phyloP scores from a whole-genome alignment of 2,329 filamentous ascomycete genomes.

The Calonectria pauciramosa region DNA sequence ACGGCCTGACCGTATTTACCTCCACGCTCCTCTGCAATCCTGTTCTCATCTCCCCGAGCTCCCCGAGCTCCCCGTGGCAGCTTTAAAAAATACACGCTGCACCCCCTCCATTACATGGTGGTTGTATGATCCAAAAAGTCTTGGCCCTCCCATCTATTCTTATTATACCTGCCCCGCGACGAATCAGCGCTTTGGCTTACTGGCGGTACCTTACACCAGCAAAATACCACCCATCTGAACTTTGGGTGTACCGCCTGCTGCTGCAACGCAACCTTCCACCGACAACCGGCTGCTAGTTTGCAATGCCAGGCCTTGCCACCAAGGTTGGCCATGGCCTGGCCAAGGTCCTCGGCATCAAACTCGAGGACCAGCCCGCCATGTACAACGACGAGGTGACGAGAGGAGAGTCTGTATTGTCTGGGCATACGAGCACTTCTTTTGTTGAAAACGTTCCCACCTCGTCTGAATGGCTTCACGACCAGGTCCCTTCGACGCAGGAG shows the following conservation, averaged over 20 bases:
- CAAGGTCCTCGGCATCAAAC: slow-evolving; percentile 85
- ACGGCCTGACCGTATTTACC: neutral
- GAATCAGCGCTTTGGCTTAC: neutral
- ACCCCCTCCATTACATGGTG: neutral
- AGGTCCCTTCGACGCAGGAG: slow-evolving; percentile 71
- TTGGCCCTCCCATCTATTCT: neutral
- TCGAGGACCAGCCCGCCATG: slow-evolving; percentile 68
- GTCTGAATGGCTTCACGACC: slow-evolving; percentile 76
- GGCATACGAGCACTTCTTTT: slow-evolving; percentile 81
- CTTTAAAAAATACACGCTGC: slow-evolving; percentile 8
- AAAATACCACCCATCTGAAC: neutral
- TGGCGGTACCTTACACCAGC: neutral
- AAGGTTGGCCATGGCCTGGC: slow-evolving; percentile 81
- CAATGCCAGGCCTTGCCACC: slow-evolving; percentile 50
- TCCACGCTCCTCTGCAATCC: neutral
- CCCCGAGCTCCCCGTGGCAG: slow-evolving; percentile 24
- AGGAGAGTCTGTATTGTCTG: slow-evolving; percentile 85
- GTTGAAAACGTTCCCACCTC: slow-evolving; percentile 85
- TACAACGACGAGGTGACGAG: slow-evolving; percentile 74
- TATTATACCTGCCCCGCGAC: neutral
- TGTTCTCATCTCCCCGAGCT: slow-evolving; percentile 18
- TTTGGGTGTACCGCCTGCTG: neutral
- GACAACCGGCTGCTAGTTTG: neutral
- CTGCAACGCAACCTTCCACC: neutral
- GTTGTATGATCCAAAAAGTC: slow-evolving; percentile 14